A percentile compares a stretch with the other conserved stretches of the same genome.
These are phyloP conservation scores for Ogataea neopini DNA, from an alignment of 805 yeast species.

Conservation along the genomic window DNA sequence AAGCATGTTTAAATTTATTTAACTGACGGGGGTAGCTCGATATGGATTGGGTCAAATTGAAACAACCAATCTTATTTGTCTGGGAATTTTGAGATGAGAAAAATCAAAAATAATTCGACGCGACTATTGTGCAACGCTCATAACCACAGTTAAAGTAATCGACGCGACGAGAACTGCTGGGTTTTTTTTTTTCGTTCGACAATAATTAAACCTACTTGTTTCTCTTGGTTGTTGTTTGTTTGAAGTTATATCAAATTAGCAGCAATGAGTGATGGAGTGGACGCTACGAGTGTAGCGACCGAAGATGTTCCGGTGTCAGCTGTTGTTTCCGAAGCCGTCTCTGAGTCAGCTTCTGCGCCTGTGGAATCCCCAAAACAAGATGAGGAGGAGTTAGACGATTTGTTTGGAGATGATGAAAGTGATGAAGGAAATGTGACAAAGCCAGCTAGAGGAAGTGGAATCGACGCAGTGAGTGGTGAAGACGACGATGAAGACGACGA, in stretches of 20 bases:
- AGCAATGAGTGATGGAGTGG: slow-evolving; percentile 1
- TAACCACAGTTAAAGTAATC: neutral
- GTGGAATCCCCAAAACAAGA: slow-evolving; percentile 24
- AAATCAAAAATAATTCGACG: neutral
- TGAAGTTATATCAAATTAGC: too few relatives aligned
- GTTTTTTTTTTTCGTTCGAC: neutral
- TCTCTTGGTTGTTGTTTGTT: too few relatives aligned
- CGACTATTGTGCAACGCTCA: neutral
- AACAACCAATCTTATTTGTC: slow-evolving; percentile 1
- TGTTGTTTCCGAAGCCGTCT: too few relatives aligned
- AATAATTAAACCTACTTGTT: neutral
- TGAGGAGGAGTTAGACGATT: slow-evolving; percentile 38
- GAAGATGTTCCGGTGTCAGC: neutral
- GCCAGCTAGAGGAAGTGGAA: neutral
- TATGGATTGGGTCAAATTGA: neutral
- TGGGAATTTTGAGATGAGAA: neutral
- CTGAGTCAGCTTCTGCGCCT: too few relatives aligned
- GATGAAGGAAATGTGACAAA: neutral
- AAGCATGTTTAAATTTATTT: too few relatives aligned
- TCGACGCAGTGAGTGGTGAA: slow-evolving; percentile 5
- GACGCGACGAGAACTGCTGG: slow-evolving; percentile 4
- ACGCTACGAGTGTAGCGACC: neutral
- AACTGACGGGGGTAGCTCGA: too few relatives aligned
- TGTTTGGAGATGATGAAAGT: slow-evolving; percentile 34
- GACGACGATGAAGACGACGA: slow-evolving; percentile 28